Percentiles rank a stretch among this genome's conserved stretches.
These are phyloP conservation scores for Eutrema yunnanense DNA, from an alignment of 345 rosid species.

Conservation along the genomic window DNA sequence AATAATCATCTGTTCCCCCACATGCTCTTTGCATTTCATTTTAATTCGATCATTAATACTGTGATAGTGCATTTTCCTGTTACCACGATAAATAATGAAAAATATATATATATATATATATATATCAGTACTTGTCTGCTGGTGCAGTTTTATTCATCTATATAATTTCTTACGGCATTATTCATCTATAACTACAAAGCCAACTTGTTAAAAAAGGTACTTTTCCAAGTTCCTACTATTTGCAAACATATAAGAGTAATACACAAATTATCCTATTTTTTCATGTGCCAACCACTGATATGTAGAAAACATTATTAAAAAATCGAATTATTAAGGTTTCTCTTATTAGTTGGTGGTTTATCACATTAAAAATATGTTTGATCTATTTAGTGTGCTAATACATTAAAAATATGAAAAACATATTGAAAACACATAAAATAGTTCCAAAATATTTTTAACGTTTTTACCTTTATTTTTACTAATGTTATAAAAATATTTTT, in stretches of 20 bases:
- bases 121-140: background rate
- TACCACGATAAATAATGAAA: background rate
- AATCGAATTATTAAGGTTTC: too few relatives aligned
- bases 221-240: background rate
- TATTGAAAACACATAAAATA: too few relatives aligned
- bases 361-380: too few relatives aligned
- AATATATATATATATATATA: background rate
- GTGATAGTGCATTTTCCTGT: conserved; percentile 21
- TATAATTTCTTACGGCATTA: background rate
- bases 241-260: conserved; percentile 1
- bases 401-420: too few relatives aligned
- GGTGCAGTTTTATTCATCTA: background rate
- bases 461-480: too few relatives aligned
- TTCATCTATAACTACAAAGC: background rate
- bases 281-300: conserved; percentile 22
- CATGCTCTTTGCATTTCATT: conserved; percentile 10
- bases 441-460: too few relatives aligned
- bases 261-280: background rate
- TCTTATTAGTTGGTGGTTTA: too few relatives aligned
- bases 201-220: conserved; percentile 2
- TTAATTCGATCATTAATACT: conserved; percentile 10
- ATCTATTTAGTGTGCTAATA: too few relatives aligned
- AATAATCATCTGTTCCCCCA: conserved; percentile 12
- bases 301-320: too few relatives aligned
- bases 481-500: too few relatives aligned